Conservation (phyloP, 441 rosid genomes). For the Hypseocharis bilobata region DNA sequence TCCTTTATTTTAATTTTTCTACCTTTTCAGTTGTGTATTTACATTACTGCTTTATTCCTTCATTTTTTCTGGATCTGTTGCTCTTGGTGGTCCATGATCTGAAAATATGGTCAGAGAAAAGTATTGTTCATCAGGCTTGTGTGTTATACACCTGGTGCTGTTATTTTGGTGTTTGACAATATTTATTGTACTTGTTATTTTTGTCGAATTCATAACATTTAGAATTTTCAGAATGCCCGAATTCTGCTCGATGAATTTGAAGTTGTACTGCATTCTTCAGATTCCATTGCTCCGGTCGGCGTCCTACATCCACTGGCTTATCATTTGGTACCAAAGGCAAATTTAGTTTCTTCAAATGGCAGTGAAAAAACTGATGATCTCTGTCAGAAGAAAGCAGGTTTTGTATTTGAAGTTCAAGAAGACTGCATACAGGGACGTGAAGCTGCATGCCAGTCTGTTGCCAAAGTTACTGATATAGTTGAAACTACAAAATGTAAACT, state of each 20-base stretch:
- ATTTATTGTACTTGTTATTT: background rate
- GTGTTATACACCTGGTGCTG: background rate
- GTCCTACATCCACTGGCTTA: slow-evolving; percentile 66
- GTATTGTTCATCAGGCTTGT: background rate
- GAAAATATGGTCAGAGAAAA: background rate
- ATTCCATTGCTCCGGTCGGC: slow-evolving; percentile 87
- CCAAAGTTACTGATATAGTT: slow-evolving; percentile 30
- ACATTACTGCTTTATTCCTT: background rate
- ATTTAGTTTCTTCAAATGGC: slow-evolving; percentile 20
- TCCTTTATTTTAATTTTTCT: too few species aligned
- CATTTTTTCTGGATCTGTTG: background rate
- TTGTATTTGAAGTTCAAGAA: slow-evolving; percentile 55
- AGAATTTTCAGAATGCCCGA: slow-evolving; percentile 55
- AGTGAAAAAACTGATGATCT: slow-evolving; percentile 19
- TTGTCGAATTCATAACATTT: slow-evolving; percentile 24
- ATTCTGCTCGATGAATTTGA: slow-evolving; percentile 71
- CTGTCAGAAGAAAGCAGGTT: slow-evolving; percentile 29
- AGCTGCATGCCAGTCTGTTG: slow-evolving; percentile 24
- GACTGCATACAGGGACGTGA: slow-evolving; percentile 33
- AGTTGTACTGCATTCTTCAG: slow-evolving; percentile 65
- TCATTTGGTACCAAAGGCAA: slow-evolving; percentile 60
- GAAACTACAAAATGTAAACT: slow-evolving; percentile 36
- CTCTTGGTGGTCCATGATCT: background rate
- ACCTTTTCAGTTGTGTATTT: background rate
- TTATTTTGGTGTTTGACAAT: background rate